Percentiles rank a stretch among this genome's conserved stretches.
Evolutionary conservation across 495 filamentous ascomycete species (phyloP).

Genomic region (Lophiostoma macrostomum): DNA sequence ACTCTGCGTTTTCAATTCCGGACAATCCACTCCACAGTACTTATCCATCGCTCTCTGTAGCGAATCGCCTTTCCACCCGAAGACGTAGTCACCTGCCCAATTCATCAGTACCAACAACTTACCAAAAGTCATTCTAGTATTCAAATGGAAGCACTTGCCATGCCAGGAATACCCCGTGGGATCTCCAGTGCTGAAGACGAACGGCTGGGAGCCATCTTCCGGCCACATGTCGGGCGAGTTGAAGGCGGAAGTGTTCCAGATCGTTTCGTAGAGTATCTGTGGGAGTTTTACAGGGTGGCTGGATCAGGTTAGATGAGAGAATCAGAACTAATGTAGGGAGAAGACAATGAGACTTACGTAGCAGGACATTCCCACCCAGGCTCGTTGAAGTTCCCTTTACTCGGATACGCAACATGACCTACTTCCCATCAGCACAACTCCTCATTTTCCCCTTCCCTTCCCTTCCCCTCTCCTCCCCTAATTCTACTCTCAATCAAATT

Average conservation of each 20-base stretch:
- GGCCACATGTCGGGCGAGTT: conserved; percentile 18
- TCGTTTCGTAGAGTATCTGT: conserved; percentile 19
- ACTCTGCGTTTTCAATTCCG: conserved; percentile 11
- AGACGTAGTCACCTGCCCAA: too few relatives aligned
- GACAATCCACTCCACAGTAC: conserved; percentile 6
- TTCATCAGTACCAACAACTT: too few relatives aligned
- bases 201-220: conserved; percentile 20
- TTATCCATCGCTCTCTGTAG: conserved; percentile 24
- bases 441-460: too few relatives aligned
- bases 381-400: conserved; percentile 11
- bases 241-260: conserved; percentile 22
- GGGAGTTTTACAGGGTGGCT: conserved; percentile 23
- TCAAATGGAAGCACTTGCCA: too few relatives aligned
- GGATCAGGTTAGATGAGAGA: neutral
- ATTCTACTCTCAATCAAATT: too few relatives aligned
- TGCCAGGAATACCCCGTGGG: conserved; percentile 16
- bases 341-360: conserved; percentile 4
- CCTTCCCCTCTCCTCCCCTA: too few relatives aligned
- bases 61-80: conserved; percentile 23
- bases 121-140: too few relatives aligned
- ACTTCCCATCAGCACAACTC: too few relatives aligned
- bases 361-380: conserved; percentile 10
- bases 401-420: conserved; percentile 24
- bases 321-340: neutral
- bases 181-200: conserved; percentile 20